Conservation (phyloP, 306 rosid genomes). For the Phaseolus lunatus region DNA sequence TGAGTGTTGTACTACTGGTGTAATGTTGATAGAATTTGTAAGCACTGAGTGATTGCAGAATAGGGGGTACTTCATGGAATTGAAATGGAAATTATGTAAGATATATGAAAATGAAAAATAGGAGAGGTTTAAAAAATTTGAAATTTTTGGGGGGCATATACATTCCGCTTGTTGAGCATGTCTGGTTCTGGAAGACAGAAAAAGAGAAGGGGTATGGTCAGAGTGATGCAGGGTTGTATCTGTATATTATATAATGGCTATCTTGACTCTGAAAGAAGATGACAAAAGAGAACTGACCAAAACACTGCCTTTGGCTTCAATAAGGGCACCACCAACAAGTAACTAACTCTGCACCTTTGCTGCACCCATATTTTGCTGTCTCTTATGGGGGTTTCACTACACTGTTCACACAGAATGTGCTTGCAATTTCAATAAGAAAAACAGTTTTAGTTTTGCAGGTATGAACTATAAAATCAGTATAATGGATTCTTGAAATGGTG, state of each 20-base stretch:
- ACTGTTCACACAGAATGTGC: not conserved
- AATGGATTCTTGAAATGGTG: no score
- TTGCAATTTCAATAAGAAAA: no score
- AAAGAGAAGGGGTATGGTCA: not conserved
- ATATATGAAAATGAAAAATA: not conserved
- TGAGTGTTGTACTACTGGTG: not conserved
- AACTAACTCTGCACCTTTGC: constrained; percentile 8
- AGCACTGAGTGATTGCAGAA: not conserved
- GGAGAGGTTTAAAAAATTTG: not conserved
- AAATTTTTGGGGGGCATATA: no score
- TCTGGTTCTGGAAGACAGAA: not conserved
- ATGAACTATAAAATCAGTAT: no score
- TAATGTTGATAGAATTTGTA: not conserved
- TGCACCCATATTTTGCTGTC: constrained; percentile 10
- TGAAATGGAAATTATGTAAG: not conserved
- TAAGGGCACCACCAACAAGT: not conserved
- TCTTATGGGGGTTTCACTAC: not conserved
- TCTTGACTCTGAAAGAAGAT: not conserved
- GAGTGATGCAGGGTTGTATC: not conserved
- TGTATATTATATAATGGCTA: not conserved
- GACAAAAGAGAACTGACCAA: not conserved
- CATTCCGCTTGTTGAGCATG: not conserved
- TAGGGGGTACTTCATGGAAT: no score
- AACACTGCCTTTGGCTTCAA: not conserved
- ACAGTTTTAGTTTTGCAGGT: no score